A percentile compares a stretch with the other conserved stretches of the same genome.
These are phyloP conservation scores for Chalciporus pseudorubinellus DNA, from an alignment of 768 basidiomycete genomes.

Conservation along the genomic window DNA sequence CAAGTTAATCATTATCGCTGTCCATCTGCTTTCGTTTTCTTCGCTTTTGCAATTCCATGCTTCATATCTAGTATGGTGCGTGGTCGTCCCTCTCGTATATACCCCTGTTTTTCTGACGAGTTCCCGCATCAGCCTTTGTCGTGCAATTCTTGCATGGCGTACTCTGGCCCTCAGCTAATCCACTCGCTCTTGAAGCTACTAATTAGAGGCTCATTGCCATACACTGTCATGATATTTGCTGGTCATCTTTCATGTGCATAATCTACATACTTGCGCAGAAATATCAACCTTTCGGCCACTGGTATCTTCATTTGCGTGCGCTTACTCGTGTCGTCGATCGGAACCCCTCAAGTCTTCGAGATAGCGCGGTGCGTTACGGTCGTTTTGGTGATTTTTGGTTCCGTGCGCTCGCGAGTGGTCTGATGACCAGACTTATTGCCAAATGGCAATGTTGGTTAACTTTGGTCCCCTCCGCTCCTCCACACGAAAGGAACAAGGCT, in stretches of 20 bases:
- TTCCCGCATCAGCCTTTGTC: background rate
- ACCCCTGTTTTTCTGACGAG: background rate
- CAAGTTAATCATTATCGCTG: slow-evolving; percentile 17
- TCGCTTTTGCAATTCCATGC: background rate
- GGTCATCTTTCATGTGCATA: slow-evolving; percentile 21
- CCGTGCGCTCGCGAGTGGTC: too few species aligned
- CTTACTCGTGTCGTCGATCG: background rate
- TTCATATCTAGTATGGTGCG: slow-evolving; percentile 3
- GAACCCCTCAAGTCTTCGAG: too few species aligned
- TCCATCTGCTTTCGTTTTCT: slow-evolving; percentile 10
- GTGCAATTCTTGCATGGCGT: background rate
- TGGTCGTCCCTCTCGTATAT: background rate
- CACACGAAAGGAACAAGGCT: too few species aligned
- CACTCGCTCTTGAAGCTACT: background rate
- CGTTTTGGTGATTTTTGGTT: too few species aligned
- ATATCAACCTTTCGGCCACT: slow-evolving; percentile 1
- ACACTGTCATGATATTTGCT: slow-evolving; percentile 11
- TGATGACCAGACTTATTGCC: too few species aligned
- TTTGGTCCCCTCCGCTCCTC: too few species aligned
- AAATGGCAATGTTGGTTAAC: too few species aligned
- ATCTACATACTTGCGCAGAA: slow-evolving; percentile 4
- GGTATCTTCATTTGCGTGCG: too few species aligned
- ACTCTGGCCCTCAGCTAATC: slow-evolving; percentile 14
- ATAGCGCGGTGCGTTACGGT: too few species aligned
- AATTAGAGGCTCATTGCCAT: slow-evolving; percentile 4